These are phyloP conservation scores for Aaosphaeria pasadenensis DNA, from an alignment of 2,329 filamentous ascomycete species.

Conservation along the genomic window DNA sequence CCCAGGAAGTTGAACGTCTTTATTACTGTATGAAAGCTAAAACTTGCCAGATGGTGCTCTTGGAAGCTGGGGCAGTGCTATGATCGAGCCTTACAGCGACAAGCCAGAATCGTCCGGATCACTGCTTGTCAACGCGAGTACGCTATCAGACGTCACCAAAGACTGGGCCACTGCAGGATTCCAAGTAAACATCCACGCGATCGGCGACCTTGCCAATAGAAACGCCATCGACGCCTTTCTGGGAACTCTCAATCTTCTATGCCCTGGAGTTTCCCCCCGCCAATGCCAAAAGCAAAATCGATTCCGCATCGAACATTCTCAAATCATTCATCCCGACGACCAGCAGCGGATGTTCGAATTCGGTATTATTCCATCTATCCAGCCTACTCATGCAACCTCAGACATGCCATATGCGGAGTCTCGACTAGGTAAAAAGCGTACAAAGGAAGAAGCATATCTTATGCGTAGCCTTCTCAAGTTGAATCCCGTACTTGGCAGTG, in stretches of 20 bases:
- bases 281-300: slow-evolving; percentile 55
- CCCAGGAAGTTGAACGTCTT: too few relatives aligned
- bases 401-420: slow-evolving; percentile 66
- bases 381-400: slow-evolving; percentile 69
- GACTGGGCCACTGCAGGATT: slow-evolving; percentile 61
- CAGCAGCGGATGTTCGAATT: slow-evolving; percentile 57
- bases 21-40: slow-evolving; percentile 6
- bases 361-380: slow-evolving; percentile 65
- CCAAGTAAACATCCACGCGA: slow-evolving; percentile 71
- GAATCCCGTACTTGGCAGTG: slow-evolving; percentile 60
- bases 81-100: slow-evolving; percentile 69
- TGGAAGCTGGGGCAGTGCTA: slow-evolving; percentile 68
- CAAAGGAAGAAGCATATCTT: slow-evolving; percentile 58
- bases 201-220: slow-evolving; percentile 67
- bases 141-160: slow-evolving; percentile 52
- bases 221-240: slow-evolving; percentile 63
- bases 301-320: slow-evolving; percentile 68
- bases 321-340: slow-evolving; percentile 66
- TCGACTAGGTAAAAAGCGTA: slow-evolving; percentile 58
- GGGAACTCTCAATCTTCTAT: slow-evolving; percentile 53
- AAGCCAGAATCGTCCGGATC: slow-evolving; percentile 60
- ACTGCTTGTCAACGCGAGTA: slow-evolving; percentile 63
- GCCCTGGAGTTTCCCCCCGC: slow-evolving; percentile 39
- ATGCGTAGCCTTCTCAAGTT: slow-evolving; percentile 61
- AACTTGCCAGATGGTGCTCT: slow-evolving; percentile 59